Percentiles rank a stretch among this genome's conserved stretches.
Conservation (phyloP, 1,139 yeast species). For the Hanseniaspora uvarum region DNA sequence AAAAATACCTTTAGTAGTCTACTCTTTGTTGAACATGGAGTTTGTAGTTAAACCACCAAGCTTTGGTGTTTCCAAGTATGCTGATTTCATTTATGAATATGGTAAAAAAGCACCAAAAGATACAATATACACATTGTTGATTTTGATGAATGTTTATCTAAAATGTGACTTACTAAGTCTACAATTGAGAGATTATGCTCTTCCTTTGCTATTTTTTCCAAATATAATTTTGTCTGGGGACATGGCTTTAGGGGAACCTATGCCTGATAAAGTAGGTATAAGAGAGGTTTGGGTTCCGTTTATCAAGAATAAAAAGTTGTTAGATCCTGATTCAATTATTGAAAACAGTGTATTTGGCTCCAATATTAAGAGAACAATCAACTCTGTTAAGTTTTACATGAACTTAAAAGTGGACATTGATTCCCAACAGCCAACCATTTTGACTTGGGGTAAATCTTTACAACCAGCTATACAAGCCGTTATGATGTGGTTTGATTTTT, state of each 20-base stretch:
- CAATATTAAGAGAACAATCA: conserved; percentile 46
- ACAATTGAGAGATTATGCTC: conserved; percentile 53
- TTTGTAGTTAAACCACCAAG: conserved; percentile 44
- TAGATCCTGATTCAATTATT: conserved; percentile 25
- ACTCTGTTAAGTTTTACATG: conserved; percentile 56
- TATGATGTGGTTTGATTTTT: conserved; percentile 65
- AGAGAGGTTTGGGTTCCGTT: conserved; percentile 53
- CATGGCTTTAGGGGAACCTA: conserved; percentile 44
- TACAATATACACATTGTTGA: conserved; percentile 49
- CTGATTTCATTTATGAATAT: conserved; percentile 50
- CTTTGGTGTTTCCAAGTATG: conserved; percentile 41
- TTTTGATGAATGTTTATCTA: conserved; percentile 42
- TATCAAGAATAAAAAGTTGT: conserved; percentile 30
- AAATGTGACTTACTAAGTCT: conserved; percentile 41
- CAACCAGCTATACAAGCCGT: conserved; percentile 72
- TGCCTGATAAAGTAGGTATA: conserved; percentile 35
- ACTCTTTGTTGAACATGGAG: conserved; percentile 40
- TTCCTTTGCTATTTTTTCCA: conserved; percentile 37
- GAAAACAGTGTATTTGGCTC: conserved; percentile 47
- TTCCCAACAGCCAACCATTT: conserved; percentile 50
- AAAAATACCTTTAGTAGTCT: conserved; percentile 25
- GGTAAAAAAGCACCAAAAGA: conserved; percentile 73
- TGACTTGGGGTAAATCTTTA: conserved; percentile 75
- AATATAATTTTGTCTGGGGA: conserved; percentile 38
- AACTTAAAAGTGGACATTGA: conserved; percentile 46